Base-by-base conservation (phyloP, 2,329 filamentous ascomycete genomes). In the Gnomoniopsis sp. region DNA sequence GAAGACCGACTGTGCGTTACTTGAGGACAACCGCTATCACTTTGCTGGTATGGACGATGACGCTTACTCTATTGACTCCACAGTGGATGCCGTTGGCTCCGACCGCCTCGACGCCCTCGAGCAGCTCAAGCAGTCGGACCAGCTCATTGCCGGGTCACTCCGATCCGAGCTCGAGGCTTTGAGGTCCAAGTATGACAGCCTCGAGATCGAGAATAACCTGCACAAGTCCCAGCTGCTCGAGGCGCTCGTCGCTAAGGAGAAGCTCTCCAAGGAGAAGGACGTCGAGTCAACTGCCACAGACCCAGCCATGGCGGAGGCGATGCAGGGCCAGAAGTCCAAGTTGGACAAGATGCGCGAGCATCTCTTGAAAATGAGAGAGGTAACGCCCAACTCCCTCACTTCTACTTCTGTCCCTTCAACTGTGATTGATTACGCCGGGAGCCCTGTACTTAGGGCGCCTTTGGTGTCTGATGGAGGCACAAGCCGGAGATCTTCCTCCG, bases 161-260 rank as follows among this genome's bases (percentile, higher is more conserved):
- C 78, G 80, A 62, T 76, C 76, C 49, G 85, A 88, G 66, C 77
- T 88, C 38, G 78, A 84, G 54, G 74, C 77, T 30, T 74, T 83
- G 63, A 79, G 84, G 62, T 77, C 74, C 60, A 80, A 83, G 64
- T 74, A 79, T 62, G 77, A 77, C 58, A 70, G 75, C 56, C 70
- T 80, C 52, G 75, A 73, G 60, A 73, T 77, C 56, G 83, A 87
- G 68, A 75, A 77, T 52, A 82, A 86, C 55, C 76, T 80, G 61
- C 79, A 84, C 66, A 83, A 85, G 71, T 77, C 78, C 49, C 84
- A 87, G 67, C 77, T 88, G 23, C 77, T 87, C 64, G 78, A 84
- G 44, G 80, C 82, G 48, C 75, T 87, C 19, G 75, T 87, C 49
- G 78, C 80, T 62, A 87, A 87, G 68, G 84, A 87, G 61, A 80